Base-by-base conservation (phyloP, 352 stramenopile species). In the Pythium oligandrum region DNA sequence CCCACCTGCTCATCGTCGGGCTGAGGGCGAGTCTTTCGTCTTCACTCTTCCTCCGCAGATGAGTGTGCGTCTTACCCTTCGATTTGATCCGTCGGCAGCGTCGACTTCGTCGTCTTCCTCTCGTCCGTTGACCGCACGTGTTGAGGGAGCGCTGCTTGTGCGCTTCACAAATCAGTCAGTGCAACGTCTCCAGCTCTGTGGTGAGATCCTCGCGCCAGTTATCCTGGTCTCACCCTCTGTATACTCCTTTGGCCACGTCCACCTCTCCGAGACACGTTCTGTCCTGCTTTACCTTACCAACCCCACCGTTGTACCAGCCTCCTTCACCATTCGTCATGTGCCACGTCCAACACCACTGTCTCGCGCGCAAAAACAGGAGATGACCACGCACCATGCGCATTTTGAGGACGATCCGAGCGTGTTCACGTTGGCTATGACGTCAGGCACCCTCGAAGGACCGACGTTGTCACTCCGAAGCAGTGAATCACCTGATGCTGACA, bases 41-140 rank as follows among this genome's bases (percentile, higher is more conserved):
- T 90, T 90, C 54, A 77, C 68, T 36, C 66, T 90, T 7, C 78
- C 75, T 9, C 78, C 80, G 6, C 68, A 78, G 40, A 77, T 89
- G 68, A 75, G 74, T 1, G 79, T 90, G 33, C 83, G 78, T 33
- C 61, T 93, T 39, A 70, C 91, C 39, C 50, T 91, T 7, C 76
- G 75, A 26, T 81, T 88, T 33, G 54, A 83, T 44, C 60, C 78
- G 6, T 59, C 66, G 6, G 44, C 61, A 9, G 51, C 30, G 7
- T 6, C 32, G 7, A 31, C 34, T 39, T 7, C 1, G 7, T 6
- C 32, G n/a, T 6, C n/a, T 40, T 6, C 17, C 7, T 11, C 17
- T 11, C 10, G 43, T 9, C 43, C 43, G 9, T 9, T 82, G 5
- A 55, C 66, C 10, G 52, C 44, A 9, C 47, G 59, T 8, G 40